Conservation (phyloP, 1,284 basidiomycete genomes). For the Sporisorium scitamineum region DNA sequence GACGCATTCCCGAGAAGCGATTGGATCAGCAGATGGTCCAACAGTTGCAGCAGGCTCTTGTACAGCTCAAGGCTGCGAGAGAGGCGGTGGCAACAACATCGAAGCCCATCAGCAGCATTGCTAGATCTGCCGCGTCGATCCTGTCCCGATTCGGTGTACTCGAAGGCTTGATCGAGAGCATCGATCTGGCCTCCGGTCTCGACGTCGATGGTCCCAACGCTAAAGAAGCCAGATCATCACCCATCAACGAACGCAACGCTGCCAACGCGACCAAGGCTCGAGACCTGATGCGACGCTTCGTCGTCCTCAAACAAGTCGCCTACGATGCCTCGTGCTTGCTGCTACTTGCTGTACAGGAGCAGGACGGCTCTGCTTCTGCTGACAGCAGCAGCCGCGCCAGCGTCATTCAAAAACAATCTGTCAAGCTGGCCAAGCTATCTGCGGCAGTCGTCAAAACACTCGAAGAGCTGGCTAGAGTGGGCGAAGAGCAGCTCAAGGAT, state of each 20-base stretch:
- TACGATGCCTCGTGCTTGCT: conserved; percentile 50
- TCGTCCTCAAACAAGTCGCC: conserved; percentile 52
- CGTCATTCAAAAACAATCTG: conserved; percentile 1
- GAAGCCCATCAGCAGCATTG: not conserved
- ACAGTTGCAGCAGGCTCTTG: conserved; percentile 13
- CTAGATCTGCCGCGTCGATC: conserved; percentile 1
- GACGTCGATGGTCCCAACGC: conserved; percentile 56
- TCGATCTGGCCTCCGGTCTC: conserved; percentile 56
- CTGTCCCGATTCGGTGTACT: conserved; percentile 33
- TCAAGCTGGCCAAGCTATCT: conserved; percentile 25
- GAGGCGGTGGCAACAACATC: not conserved
- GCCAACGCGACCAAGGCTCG: conserved; percentile 40
- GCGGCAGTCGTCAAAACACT: conserved; percentile 28
- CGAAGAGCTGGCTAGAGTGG: conserved; percentile 34
- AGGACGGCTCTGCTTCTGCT: not conserved
- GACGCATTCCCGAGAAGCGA: conserved; percentile 47
- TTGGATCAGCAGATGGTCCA: conserved; percentile 28
- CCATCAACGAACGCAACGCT: conserved; percentile 42
- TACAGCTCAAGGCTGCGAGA: conserved; percentile 10
- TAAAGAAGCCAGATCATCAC: conserved; percentile 20
- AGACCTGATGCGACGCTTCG: conserved; percentile 40
- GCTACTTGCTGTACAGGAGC: conserved; percentile 49
- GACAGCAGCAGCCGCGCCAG: not conserved
- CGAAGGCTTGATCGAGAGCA: conserved; percentile 50
- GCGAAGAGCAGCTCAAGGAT: conserved; percentile 51